These are phyloP conservation scores for Oehlia diaphana DNA, from an alignment of 192 early-diverging fungal genomes.

Conservation along the genomic window DNA sequence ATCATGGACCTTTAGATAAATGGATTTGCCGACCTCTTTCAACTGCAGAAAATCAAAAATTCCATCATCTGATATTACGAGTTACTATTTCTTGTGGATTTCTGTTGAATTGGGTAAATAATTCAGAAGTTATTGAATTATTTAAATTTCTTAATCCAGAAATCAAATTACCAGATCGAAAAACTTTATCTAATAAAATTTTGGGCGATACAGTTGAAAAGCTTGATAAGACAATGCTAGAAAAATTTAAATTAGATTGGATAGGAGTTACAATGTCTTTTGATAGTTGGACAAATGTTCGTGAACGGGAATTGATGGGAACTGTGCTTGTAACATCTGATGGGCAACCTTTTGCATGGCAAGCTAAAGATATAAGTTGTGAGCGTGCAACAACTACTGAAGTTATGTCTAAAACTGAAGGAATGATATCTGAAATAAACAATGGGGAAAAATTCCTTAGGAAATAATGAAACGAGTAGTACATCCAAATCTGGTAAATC, in stretches of 20 bases:
- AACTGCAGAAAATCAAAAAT: too few relatives aligned
- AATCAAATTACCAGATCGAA: neutral
- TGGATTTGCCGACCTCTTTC: too few relatives aligned
- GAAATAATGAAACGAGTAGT: too few relatives aligned
- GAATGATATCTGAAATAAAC: neutral
- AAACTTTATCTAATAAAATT: neutral
- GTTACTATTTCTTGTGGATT: too few relatives aligned
- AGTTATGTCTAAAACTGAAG: conserved; percentile 1
- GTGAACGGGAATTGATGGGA: neutral
- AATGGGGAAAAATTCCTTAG: neutral
- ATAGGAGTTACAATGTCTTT: conserved; percentile 4
- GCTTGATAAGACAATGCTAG: neutral
- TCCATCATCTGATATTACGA: too few relatives aligned
- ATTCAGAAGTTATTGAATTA: too few relatives aligned
- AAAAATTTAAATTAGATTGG: neutral
- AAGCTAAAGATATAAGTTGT: conserved; percentile 9
- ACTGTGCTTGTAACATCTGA: neutral
- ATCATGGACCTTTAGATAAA: too few relatives aligned
- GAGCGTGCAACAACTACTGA: neutral
- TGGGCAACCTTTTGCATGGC: neutral
- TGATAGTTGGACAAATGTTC: conserved; percentile 14
- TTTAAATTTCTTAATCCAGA: conserved; percentile 3
- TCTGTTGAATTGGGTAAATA: too few relatives aligned
- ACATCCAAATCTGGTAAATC: too few relatives aligned
- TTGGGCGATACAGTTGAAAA: neutral